These are phyloP conservation scores for Botrytis pseudocinerea DNA, from an alignment of 2,329 filamentous ascomycete genomes.

Conservation along the genomic window DNA sequence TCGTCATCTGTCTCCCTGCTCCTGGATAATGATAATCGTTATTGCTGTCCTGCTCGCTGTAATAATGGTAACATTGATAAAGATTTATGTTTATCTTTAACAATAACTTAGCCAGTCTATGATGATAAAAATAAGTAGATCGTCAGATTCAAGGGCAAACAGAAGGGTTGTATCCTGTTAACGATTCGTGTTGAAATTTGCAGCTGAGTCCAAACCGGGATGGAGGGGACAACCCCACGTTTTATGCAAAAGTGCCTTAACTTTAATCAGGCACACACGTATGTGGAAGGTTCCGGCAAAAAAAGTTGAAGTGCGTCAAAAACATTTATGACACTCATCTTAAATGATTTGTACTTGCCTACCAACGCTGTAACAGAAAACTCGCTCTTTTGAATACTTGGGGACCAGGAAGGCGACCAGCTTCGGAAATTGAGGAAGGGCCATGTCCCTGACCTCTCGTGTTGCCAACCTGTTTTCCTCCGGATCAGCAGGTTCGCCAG, in stretches of 20 bases:
- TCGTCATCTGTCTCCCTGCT: no score
- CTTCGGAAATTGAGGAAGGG: constrained; percentile 41
- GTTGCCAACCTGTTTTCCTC: constrained; percentile 54
- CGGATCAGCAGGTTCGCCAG: constrained; percentile 33
- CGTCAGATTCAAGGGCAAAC: neutral
- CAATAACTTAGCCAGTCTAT: neutral
- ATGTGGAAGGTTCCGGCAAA: constrained; percentile 24
- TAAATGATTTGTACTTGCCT: constrained; percentile 4
- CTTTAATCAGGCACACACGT: constrained; percentile 10
- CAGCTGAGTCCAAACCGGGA: neutral
- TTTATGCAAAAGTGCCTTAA: constrained; percentile 5
- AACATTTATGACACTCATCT: constrained; percentile 11
- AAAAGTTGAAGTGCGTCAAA: constrained; percentile 19
- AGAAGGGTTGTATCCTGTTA: neutral
- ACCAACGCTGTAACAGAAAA: constrained; percentile 5
- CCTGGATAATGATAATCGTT: no score
- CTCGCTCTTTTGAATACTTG: neutral
- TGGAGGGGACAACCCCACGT: neutral
- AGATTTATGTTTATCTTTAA: neutral
- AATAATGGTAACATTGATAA: neutral
- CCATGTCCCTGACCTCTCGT: constrained; percentile 59
- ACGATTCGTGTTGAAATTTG: neutral
- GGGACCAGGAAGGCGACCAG: constrained; percentile 11
- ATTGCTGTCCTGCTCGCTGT: no score
- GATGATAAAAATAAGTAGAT: neutral